Conservation (phyloP, 345 rosid species). For the Euclidium syriacum region DNA sequence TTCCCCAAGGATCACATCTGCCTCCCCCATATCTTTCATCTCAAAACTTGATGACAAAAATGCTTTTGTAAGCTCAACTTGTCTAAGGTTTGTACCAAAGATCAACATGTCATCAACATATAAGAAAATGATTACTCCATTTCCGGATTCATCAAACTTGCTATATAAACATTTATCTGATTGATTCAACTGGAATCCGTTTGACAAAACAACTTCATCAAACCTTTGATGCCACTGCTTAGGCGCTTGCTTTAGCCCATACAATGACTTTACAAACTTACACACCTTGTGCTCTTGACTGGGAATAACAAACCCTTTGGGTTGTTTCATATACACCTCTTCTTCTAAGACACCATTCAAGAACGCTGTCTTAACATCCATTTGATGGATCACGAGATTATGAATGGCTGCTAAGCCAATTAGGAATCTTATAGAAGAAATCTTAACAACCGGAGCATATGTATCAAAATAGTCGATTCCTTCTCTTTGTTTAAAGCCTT, state of each 20-base stretch:
- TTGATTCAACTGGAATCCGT: neutral
- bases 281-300: neutral
- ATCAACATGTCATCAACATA: conserved; percentile 8
- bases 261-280: conserved; percentile 2
- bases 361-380: conserved; percentile 3
- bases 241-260: conserved; percentile 1
- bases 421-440: neutral
- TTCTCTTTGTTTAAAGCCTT: too few relatives aligned
- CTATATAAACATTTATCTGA: neutral
- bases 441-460: too few relatives aligned
- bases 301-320: neutral
- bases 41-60: neutral
- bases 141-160: neutral
- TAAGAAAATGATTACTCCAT: neutral
- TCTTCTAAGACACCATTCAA: neutral
- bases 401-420: neutral
- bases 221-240: neutral
- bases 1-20: neutral
- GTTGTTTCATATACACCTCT: too few relatives aligned
- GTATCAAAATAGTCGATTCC: too few relatives aligned
- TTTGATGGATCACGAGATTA: neutral
- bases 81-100: neutral
- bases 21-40: conserved; percentile 2
- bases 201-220: neutral
- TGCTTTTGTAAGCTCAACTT: neutral